Conservation (phyloP, 371 early-diverging fungal genomes). For the Actinomortierella ambigua region DNA sequence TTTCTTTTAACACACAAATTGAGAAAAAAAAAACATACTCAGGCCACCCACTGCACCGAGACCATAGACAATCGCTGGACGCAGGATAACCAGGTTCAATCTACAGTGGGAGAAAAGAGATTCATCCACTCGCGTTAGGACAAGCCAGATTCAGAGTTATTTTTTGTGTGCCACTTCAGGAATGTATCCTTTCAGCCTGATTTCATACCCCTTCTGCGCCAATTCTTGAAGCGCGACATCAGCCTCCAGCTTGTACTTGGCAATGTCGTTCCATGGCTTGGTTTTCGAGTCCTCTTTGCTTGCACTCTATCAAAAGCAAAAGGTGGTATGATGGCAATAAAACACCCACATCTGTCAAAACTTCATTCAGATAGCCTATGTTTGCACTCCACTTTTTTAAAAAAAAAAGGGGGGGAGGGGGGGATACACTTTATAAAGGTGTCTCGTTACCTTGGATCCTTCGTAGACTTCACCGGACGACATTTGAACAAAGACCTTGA, state of each 20-base stretch:
- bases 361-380: too few species aligned
- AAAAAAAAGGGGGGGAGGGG: too few species aligned
- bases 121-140: background rate
- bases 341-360: too few species aligned
- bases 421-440: background rate
- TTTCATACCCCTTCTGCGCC: too few species aligned
- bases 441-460: constrained; percentile 61
- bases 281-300: constrained; percentile 73
- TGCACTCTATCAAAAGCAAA: constrained; percentile 56
- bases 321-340: background rate
- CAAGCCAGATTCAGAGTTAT: background rate
- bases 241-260: constrained; percentile 78
- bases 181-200: too few species aligned
- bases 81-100: constrained; percentile 78
- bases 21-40: constrained; percentile 55
- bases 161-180: too few species aligned
- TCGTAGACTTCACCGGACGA: constrained; percentile 93
- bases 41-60: constrained; percentile 77
- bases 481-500: constrained; percentile 79
- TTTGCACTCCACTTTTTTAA: too few species aligned
- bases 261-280: constrained; percentile 86
- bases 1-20: too few species aligned
- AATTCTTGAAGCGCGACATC: constrained; percentile 69
- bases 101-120: constrained; percentile 33
- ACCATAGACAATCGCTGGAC: constrained; percentile 94